phyloP scores from a whole-genome alignment of 148 eudicot genomes.

The Dianthus caryophyllus region DNA sequence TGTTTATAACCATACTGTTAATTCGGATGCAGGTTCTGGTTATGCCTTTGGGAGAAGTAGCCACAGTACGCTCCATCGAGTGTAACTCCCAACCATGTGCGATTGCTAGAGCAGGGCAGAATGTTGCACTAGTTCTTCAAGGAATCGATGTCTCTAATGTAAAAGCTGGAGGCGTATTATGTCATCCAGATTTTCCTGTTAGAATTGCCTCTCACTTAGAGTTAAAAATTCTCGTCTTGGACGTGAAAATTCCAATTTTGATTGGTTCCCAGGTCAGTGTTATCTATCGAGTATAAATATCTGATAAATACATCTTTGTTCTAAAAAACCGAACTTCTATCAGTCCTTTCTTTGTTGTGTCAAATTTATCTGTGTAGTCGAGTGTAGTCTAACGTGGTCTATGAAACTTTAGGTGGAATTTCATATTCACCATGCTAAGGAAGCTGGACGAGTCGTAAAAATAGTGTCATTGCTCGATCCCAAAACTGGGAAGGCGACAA shows the following conservation, averaged over 20 bases:
- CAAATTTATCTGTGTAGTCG: background rate
- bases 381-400: constrained; percentile 5
- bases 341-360: no score
- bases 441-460: constrained; percentile 66
- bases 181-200: constrained; percentile 94
- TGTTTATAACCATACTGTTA: constrained; percentile 1
- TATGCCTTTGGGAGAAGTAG: constrained; percentile 77
- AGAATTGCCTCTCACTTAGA: constrained; percentile 67
- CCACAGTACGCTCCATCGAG: constrained; percentile 68
- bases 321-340: no score
- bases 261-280: constrained; percentile 74
- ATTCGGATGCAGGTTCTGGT: constrained; percentile 57
- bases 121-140: constrained; percentile 67
- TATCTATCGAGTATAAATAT: background rate
- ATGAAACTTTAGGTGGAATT: constrained; percentile 64
- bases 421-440: constrained; percentile 83
- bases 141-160: constrained; percentile 62
- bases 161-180: constrained; percentile 78
- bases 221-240: constrained; percentile 75
- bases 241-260: constrained; percentile 61
- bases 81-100: constrained; percentile 62
- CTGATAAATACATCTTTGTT: no score
- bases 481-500: constrained; percentile 75
- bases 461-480: constrained; percentile 83
- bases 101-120: constrained; percentile 94